phyloP scores from a whole-genome alignment of 768 basidiomycete species.

The Trametes meyenii region DNA sequence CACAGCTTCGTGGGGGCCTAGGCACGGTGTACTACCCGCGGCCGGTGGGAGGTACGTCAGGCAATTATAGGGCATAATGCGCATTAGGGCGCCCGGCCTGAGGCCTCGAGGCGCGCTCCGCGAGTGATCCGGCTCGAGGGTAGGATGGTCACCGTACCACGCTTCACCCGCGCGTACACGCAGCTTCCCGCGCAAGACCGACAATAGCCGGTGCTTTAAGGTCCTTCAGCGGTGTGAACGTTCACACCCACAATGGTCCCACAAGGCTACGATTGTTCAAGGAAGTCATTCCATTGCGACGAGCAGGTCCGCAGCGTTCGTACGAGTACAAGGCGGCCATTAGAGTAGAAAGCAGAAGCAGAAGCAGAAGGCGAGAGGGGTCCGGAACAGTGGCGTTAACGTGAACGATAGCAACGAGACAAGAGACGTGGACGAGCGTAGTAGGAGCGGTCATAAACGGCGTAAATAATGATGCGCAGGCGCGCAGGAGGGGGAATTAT shows the following conservation, averaged over 20 bases:
- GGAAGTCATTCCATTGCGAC: neutral
- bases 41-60: no score
- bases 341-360: neutral
- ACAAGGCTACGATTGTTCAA: neutral
- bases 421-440: conserved; percentile 7
- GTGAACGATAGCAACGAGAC: neutral
- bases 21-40: no score
- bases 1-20: no score
- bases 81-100: neutral
- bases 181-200: no score
- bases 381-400: no score
- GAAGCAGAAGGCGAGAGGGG: neutral
- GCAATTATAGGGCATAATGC: no score
- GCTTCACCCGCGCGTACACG: neutral
- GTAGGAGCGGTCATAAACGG: conserved; percentile 18
- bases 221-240: neutral
- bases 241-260: no score
- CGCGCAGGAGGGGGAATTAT: neutral
- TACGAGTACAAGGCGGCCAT: conserved; percentile 5
- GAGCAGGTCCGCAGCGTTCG: conserved; percentile 7
- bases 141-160: neutral
- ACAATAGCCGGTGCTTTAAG: neutral
- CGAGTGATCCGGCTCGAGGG: neutral
- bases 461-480: neutral
- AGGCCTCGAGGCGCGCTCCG: neutral